phyloP scores from a whole-genome alignment of 352 stramenopile genomes.

The Nothophytophthora sp. region DNA sequence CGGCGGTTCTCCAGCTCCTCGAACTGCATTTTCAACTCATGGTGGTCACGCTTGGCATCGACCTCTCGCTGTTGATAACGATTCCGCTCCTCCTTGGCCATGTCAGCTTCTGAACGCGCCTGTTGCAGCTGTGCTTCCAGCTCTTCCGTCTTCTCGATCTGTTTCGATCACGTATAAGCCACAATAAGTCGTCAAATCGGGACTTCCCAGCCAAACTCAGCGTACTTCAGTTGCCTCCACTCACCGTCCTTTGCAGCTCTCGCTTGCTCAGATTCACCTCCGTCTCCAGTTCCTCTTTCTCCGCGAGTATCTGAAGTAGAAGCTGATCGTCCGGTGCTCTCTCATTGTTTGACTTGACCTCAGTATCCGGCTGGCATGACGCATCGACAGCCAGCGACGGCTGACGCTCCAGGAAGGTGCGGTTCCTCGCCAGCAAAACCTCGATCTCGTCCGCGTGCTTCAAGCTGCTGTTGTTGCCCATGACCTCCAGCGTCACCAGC shows the following conservation, averaged over 20 bases:
- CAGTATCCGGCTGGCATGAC: conserved; percentile 26
- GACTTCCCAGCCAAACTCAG: neutral
- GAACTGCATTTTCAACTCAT: conserved; percentile 68
- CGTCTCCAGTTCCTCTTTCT: conserved; percentile 65
- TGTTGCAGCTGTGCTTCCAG: conserved; percentile 47
- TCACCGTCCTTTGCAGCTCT: conserved; percentile 50
- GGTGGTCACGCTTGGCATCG: conserved; percentile 52
- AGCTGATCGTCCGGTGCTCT: conserved; percentile 41
- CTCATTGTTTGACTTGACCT: conserved; percentile 13
- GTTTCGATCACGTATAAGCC: neutral
- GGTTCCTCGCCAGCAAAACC: conserved; percentile 55
- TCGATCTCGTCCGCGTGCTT: conserved; percentile 74
- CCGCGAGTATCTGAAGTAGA: conserved; percentile 61
- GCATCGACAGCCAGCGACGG: conserved; percentile 18
- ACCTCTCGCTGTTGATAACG: conserved; percentile 62
- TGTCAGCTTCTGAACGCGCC: conserved; percentile 42
- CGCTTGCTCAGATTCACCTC: conserved; percentile 38
- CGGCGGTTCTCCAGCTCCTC: conserved; percentile 67
- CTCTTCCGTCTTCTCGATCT: conserved; percentile 61
- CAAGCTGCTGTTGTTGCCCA: conserved; percentile 79
- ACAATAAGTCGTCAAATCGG: neutral
- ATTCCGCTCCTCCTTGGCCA: conserved; percentile 57
- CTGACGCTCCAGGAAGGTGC: conserved; percentile 31
- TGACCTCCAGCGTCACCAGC: conserved; percentile 61
- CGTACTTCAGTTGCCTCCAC: neutral